Evolutionary conservation across 352 stramenopile species (phyloP), one percentile per base, ranked within the genome.

Genomic region (Thalassiosira hispida): DNA sequence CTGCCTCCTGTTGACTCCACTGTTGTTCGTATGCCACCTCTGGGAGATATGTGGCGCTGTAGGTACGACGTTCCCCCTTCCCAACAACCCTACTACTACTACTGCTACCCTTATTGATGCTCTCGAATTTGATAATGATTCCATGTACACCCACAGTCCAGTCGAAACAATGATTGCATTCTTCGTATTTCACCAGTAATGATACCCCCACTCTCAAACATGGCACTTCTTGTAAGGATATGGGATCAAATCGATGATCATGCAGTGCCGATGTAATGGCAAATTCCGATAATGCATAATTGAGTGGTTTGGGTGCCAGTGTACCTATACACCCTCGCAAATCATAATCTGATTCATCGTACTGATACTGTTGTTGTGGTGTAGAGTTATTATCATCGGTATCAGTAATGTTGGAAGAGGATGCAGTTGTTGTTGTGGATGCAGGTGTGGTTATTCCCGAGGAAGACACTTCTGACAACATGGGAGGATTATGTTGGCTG

Each of bases 61-160:
- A 82, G 7, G 22, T 35, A 6, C 22, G 18, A 44, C 18, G 22
- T 20, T 51, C 31, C 35, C 20, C 14, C 42, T 44, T 49, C 12
- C 14, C 16, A 33, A 1, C 11, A 29, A 12, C 59, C 20, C 22
- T n/a, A 14, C 60, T 20, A 2, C 33, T 33, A 66, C 25, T 61
- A 27, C 63, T 66, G 1, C 40, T 27, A 14, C 46, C 40, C 8
- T 42, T 52, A n/a, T 29, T 72, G 3, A 52, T n/a, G 7, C 51
- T 33, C 7, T 53, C 25, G 65, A 91, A 89, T 49, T 79, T 78
- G 29, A 93, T 91, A 22, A 91, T 77, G 42, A 93, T 92, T 9
- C 88, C 88, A 73, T 93, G 88, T 51, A 82, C 53, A n/a, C 88
- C 88, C 40, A 93, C 83, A 20, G 49, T 66, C 88, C 88, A 93